Conservation (phyloP, 163 green algal genomes). For the Chlorella variabilis region DNA sequence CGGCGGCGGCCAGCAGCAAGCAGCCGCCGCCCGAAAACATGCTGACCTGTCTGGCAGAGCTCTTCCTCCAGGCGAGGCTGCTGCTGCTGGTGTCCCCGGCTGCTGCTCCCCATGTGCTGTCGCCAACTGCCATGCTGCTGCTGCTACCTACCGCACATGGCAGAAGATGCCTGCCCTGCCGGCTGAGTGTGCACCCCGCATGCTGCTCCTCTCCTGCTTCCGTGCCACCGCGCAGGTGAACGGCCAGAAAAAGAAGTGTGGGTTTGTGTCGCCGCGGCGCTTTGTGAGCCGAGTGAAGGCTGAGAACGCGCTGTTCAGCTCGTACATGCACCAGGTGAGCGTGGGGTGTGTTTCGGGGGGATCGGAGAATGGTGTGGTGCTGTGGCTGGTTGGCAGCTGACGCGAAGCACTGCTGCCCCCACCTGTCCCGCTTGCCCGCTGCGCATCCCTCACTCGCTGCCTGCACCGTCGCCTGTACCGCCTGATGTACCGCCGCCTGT, state of each 20-base stretch:
- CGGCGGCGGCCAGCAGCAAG: constrained; percentile 11
- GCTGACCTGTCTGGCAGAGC: constrained; percentile 91
- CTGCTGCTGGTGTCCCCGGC: too few species aligned
- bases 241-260: constrained; percentile 87
- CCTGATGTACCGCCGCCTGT: neutral
- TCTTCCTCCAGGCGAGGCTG: constrained; percentile 77
- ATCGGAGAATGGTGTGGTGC: neutral
- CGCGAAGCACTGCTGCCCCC: too few species aligned
- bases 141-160: too few species aligned
- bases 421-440: too few species aligned
- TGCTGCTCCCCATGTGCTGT: too few species aligned
- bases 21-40: constrained; percentile 80
- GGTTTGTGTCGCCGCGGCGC: constrained; percentile 87
- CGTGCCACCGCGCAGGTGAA: constrained; percentile 74
- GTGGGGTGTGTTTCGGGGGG: neutral
- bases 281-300: constrained; percentile 93
- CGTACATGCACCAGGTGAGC: constrained; percentile 86
- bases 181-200: too few species aligned
- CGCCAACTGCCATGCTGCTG: neutral
- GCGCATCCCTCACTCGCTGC: too few species aligned
- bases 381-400: neutral
- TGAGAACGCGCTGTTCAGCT: constrained; percentile 97
- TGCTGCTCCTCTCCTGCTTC: neutral
- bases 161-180: too few species aligned
- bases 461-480: too few species aligned